A percentile compares a stretch with the other conserved stretches of the same genome.
phyloP scores from a whole-genome alignment of 805 yeast genomes.

The Kazachstania kunashirensis region DNA sequence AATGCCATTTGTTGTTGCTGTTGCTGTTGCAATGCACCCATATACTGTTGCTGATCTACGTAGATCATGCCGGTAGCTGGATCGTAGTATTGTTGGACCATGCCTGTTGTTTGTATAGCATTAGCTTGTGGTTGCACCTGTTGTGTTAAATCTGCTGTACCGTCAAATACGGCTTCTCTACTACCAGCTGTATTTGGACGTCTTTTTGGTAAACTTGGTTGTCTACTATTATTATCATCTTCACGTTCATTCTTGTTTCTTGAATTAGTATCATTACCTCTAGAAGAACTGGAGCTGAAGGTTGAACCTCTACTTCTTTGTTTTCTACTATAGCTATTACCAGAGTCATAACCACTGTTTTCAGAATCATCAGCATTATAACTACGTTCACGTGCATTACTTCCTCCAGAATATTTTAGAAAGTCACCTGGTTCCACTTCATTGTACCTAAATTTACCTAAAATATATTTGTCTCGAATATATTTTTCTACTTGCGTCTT shows the following conservation, averaged over 20 bases:
- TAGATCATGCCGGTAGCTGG: conserved; percentile 63
- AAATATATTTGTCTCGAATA: conserved; percentile 57
- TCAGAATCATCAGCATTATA: conserved; percentile 4
- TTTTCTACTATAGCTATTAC: conserved; percentile 2
- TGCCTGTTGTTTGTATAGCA: conserved; percentile 18
- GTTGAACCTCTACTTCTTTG: neutral
- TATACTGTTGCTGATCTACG: conserved; percentile 57
- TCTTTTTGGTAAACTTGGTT: conserved; percentile 34
- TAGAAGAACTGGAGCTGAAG: neutral
- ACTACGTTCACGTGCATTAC: neutral
- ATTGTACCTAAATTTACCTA: conserved; percentile 42
- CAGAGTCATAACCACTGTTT: conserved; percentile 5
- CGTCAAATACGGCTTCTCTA: conserved; percentile 28
- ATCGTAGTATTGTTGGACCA: conserved; percentile 57
- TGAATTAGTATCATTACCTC: conserved; percentile 31
- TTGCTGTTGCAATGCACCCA: conserved; percentile 14
- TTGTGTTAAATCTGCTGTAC: conserved; percentile 10
- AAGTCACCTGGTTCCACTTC: conserved; percentile 26
- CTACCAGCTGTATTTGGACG: conserved; percentile 25
- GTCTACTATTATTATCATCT: conserved; percentile 36
- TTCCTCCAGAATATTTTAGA: conserved; percentile 8
- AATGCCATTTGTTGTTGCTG: conserved; percentile 14
- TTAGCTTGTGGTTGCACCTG: conserved; percentile 5
- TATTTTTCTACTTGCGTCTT: conserved; percentile 43
- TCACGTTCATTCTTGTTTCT: conserved; percentile 11